These are phyloP conservation scores for Bretschneidera sinensis DNA, from an alignment of 345 rosid species.

Conservation along the genomic window DNA sequence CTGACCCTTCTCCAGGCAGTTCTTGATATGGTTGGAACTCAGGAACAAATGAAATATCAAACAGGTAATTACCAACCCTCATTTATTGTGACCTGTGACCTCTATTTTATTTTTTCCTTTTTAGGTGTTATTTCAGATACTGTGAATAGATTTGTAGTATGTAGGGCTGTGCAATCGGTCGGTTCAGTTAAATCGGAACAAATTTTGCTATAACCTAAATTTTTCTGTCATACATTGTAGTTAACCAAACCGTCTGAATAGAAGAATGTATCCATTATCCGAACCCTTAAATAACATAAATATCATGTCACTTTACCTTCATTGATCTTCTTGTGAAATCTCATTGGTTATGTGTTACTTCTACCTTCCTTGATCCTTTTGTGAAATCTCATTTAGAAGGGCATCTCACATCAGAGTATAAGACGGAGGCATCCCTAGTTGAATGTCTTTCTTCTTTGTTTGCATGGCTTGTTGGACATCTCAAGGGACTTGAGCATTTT, in stretches of 20 bases:
- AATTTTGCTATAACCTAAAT: too few relatives aligned
- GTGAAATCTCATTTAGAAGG: conserved; percentile 23
- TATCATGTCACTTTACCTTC: too few relatives aligned
- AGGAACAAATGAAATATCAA: conserved; percentile 38
- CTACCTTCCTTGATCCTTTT: background rate
- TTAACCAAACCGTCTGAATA: too few relatives aligned
- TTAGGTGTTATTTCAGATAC: background rate
- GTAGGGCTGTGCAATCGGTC: too few relatives aligned
- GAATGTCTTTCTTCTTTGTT: conserved; percentile 51
- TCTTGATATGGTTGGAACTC: conserved; percentile 46
- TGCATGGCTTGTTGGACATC: conserved; percentile 62
- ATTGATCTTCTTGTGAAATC: conserved; percentile 6
- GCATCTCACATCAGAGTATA: conserved; percentile 25
- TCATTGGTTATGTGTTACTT: too few relatives aligned
- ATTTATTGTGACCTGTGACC: background rate
- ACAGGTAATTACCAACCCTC: conserved; percentile 34
- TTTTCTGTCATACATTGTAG: too few relatives aligned
- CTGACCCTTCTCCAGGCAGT: conserved; percentile 57
- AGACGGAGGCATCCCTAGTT: conserved; percentile 27
- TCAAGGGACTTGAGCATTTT: conserved; percentile 39
- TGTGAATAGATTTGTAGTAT: background rate
- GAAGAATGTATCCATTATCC: too few relatives aligned
- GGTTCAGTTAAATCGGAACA: too few relatives aligned
- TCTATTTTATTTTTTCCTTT: background rate
- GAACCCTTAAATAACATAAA: too few relatives aligned